Percentiles rank a stretch among this genome's conserved stretches.
phyloP scores from a whole-genome alignment of 805 yeast genomes.

The Candida maltosa region DNA sequence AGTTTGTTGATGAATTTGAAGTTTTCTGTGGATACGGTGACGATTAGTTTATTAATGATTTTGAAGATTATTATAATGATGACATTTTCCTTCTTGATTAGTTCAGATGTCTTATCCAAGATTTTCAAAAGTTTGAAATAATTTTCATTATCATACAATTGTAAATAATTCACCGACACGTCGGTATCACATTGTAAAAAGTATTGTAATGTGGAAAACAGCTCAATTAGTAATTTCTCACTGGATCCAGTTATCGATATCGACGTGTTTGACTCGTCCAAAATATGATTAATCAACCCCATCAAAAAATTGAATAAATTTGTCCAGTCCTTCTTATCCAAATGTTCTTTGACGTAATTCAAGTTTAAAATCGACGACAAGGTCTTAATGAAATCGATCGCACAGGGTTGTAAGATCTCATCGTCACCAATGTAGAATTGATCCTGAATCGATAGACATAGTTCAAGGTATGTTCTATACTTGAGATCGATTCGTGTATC shows the following conservation, averaged over 20 bases:
- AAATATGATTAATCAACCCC: conserved; percentile 5
- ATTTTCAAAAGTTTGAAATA: conserved; percentile 18
- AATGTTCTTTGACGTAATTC: conserved; percentile 28
- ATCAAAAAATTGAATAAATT: conserved; percentile 20
- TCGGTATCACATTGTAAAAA: conserved; percentile 20
- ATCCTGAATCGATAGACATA: conserved; percentile 15
- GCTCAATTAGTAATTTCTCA: conserved; percentile 20
- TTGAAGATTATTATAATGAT: conserved; percentile 26
- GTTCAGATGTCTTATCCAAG: conserved; percentile 12
- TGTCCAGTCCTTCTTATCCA: conserved; percentile 25
- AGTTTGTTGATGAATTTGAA: conserved; percentile 33
- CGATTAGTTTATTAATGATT: conserved; percentile 44
- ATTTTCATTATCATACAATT: conserved; percentile 11
- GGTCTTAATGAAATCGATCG: conserved; percentile 21
- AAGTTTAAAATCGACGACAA: conserved; percentile 17
- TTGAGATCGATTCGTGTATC: conserved; percentile 12
- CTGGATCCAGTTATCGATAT: conserved; percentile 3
- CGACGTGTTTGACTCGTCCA: background rate
- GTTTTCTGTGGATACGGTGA: conserved; percentile 40
- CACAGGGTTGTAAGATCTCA: conserved; percentile 17
- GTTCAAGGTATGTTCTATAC: conserved; percentile 18
- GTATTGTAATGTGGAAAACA: conserved; percentile 14
- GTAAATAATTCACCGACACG: conserved; percentile 16
- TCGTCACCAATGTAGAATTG: conserved; percentile 13
- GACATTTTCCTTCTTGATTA: conserved; percentile 21